Percentiles rank a stretch among this genome's conserved stretches.
Conservation (phyloP, 345 rosid species). For the Ailanthus altissimus region DNA sequence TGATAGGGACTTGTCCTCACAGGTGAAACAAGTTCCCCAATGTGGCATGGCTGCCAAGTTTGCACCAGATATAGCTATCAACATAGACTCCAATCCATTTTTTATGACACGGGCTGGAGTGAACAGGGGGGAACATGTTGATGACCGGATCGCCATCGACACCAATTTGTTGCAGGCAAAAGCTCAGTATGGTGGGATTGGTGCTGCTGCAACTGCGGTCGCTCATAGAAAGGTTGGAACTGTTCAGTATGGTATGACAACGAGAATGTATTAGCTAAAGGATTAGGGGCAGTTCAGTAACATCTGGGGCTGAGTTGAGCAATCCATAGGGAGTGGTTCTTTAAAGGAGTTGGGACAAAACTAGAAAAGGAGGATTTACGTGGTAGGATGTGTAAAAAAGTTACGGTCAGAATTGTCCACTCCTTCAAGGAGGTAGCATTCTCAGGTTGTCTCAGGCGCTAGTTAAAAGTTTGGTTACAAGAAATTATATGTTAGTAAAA, state of each 20-base stretch:
- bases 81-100: slow-evolving; percentile 76
- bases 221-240: slow-evolving; percentile 74
- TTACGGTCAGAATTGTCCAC: neutral
- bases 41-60: slow-evolving; percentile 54
- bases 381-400: slow-evolving; percentile 14
- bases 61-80: slow-evolving; percentile 69
- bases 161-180: slow-evolving; percentile 64
- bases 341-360: neutral
- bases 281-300: neutral
- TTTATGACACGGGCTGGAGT: slow-evolving; percentile 67
- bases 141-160: slow-evolving; percentile 57
- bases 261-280: slow-evolving; percentile 57
- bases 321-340: neutral
- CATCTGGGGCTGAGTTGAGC: neutral
- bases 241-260: slow-evolving; percentile 64
- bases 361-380: neutral
- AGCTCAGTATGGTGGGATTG: slow-evolving; percentile 58
- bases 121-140: slow-evolving; percentile 51
- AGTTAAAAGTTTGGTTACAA: slow-evolving; percentile 18
- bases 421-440: slow-evolving; percentile 11
- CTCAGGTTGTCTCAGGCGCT: slow-evolving; percentile 4
- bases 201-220: slow-evolving; percentile 43
- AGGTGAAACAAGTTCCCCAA: slow-evolving; percentile 57
- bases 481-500: slow-evolving; percentile 11
- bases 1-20: slow-evolving; percentile 47